Conservation (phyloP, 306 rosid species). For the Parietaria judaica region DNA sequence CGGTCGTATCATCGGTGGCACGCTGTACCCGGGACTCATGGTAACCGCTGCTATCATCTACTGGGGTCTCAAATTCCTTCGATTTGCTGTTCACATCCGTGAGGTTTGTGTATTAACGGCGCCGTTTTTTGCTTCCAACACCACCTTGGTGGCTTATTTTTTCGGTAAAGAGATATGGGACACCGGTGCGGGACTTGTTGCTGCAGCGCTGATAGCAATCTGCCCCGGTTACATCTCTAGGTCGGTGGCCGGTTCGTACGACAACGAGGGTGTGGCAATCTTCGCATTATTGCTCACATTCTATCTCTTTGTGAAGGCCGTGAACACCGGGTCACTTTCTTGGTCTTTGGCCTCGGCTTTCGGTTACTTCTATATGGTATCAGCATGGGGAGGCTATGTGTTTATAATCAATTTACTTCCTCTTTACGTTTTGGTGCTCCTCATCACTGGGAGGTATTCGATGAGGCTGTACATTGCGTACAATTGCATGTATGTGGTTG, state of each 20-base stretch:
- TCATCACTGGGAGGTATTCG: conserved; percentile 83
- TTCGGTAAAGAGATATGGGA: conserved; percentile 96
- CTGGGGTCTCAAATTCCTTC: conserved; percentile 48
- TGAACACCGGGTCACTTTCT: conserved; percentile 83
- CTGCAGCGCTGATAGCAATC: conserved; percentile 85
- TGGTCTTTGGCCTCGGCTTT: conserved; percentile 91
- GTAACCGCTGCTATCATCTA: conserved; percentile 86
- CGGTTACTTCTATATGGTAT: conserved; percentile 95
- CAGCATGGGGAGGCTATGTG: conserved; percentile 99
- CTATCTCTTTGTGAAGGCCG: conserved; percentile 90
- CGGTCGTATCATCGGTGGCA: conserved; percentile 91
- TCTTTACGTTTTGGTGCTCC: conserved; percentile 75
- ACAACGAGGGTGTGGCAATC: conserved; percentile 96
- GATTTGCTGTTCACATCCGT: conserved; percentile 81
- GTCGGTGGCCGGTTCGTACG: conserved; percentile 94
- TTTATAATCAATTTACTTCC: conserved; percentile 82
- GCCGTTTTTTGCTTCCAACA: conserved; percentile 91
- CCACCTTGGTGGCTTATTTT: conserved; percentile 81
- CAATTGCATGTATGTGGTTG: conserved; percentile 81
- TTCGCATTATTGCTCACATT: conserved; percentile 73
- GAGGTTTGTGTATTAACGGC: conserved; percentile 95
- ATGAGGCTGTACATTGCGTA: conserved; percentile 88
- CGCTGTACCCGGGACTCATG: conserved; percentile 96
- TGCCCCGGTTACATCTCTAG: conserved; percentile 95
- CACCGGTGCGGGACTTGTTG: conserved; percentile 89